Base-by-base conservation (phyloP, 2,329 filamentous ascomycete genomes). In the Trichophyton schoenleinii region DNA sequence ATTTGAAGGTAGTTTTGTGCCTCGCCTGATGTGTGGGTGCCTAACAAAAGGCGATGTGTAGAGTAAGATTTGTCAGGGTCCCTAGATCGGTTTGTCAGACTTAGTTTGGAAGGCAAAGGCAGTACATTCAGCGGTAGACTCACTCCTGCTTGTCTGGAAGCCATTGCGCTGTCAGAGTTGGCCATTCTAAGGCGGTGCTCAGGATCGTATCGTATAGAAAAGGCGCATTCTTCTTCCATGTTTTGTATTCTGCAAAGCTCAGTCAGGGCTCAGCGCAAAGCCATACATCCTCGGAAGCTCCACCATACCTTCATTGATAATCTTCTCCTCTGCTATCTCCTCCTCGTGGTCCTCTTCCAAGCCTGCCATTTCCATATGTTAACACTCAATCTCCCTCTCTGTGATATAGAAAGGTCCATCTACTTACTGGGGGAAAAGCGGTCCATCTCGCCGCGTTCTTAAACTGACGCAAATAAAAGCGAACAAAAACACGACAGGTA, bases 151-250 rank as follows among this genome's bases (percentile, higher is more conserved):
- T 88, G 74, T 99, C 94, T 22, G 95, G 94, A 68, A 99, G 88
- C 95, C 95, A 99, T 78, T 99, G 94, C 1, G 91, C 91, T 28
- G 94, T 97, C 64, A 99, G 83, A 2, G 94, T 96, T 13, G 94
- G 94, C 94, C 94, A 99, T 71, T 96, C 91, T 62, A 99, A 80
- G 46, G 95, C 95, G 66, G 90, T 95, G 69, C 91, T 91, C 65
- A 97, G 81, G 66, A 99, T 94, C 85, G 96, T 89, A 74, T 99
- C 94, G 75, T 99, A 99, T 68, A 99, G 87, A 72, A 97, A 97
- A 2, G 94, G 91, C 66, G 89, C 90, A 77, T 99, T 99, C 81
- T 99, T 99, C 82, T 99, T 99, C 94, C 94, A 99, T 67, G 92
- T 96, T 75, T 99, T 99, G 83, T 99, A 99, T 74, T 99, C 94